Percentiles rank a stretch among this genome's conserved stretches.
phyloP scores from a whole-genome alignment of 2,329 filamentous ascomycete genomes.

The Alternaria burnsii region DNA sequence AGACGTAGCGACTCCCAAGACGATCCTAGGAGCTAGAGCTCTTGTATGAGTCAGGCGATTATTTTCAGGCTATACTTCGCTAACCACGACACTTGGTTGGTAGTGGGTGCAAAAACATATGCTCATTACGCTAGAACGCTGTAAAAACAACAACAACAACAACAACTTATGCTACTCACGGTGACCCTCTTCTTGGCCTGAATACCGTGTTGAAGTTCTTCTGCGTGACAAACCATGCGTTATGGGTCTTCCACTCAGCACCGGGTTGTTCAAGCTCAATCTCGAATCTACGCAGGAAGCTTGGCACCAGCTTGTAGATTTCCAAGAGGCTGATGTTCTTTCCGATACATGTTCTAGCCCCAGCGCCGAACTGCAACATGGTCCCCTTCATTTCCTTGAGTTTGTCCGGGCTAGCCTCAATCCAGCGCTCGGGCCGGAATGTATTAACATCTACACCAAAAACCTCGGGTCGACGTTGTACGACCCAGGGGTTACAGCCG shows the following conservation, averaged over 20 bases:
- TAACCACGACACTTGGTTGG: neutral
- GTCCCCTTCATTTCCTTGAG: constrained; percentile 72
- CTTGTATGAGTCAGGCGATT: neutral
- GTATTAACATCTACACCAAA: constrained; percentile 73
- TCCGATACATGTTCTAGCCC: constrained; percentile 72
- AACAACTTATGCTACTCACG: neutral
- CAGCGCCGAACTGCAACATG: constrained; percentile 80
- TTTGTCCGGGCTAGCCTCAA: constrained; percentile 62
- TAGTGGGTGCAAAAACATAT: neutral
- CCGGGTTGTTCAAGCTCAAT: constrained; percentile 52
- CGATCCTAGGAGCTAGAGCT: neutral
- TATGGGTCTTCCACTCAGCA: constrained; percentile 58
- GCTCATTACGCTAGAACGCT: constrained; percentile 14
- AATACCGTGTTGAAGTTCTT: constrained; percentile 57
- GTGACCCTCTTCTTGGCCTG: constrained; percentile 34
- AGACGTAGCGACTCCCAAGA: neutral
- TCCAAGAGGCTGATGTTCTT: constrained; percentile 61
- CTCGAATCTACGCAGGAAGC: constrained; percentile 71
- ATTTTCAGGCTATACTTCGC: neutral
- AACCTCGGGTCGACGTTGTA: constrained; percentile 72
- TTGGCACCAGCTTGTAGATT: constrained; percentile 62
- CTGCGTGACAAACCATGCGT: constrained; percentile 64
- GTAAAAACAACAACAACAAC: neutral
- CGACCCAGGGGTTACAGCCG: constrained; percentile 77
- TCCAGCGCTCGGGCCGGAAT: constrained; percentile 75